Evolutionary conservation across 106 monocot genomes (phyloP), one percentile per base, ranked within the genome.

Genomic region (Vanilla planifolia): DNA sequence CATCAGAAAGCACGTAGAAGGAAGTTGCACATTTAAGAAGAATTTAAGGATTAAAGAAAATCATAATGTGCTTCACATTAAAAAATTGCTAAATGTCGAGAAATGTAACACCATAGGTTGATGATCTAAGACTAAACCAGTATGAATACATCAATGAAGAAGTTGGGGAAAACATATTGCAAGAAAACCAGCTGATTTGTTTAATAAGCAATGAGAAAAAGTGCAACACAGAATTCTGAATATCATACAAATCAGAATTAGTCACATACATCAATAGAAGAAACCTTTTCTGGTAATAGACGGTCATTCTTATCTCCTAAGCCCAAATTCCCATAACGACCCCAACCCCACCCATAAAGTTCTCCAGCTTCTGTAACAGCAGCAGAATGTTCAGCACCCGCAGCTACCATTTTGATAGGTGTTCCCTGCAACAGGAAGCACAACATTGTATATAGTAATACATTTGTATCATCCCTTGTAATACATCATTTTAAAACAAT

Each of bases 301-400:
- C 89, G 94, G 43, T 95, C 94, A 50, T 80, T 75, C 64, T 89
- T 77, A 51, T 95, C 94, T 68, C 94, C 94, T 55, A 95, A 62
- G 43, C 94, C 94, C 68, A 95, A 82, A 67, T 95, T 95, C 14
- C 94, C 94, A 76, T 95, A 95, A 17, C 83, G 89, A 50, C 94
- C 94, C 94, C 94, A 95, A 7, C 94, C 94, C 94, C 94, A 95
- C 64, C 94, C 89, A 67, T 89, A 95, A 30, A 95, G 86, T 32
- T 84, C 86, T 45, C 89, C 94, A 74, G 89, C 83, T 70, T 95
- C 86, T 55, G 94, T 95, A 27, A 94, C 75, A 53, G 94, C 94
- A 66, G 89, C 89, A 11, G 85, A 86, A 69, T 94, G 94, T 70
- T 94, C 94, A 55, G 94, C 89, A 77, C 94, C 94, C 14, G 94